Base-by-base conservation (phyloP, 257 asterid species). In the Nemophila menziesii region DNA sequence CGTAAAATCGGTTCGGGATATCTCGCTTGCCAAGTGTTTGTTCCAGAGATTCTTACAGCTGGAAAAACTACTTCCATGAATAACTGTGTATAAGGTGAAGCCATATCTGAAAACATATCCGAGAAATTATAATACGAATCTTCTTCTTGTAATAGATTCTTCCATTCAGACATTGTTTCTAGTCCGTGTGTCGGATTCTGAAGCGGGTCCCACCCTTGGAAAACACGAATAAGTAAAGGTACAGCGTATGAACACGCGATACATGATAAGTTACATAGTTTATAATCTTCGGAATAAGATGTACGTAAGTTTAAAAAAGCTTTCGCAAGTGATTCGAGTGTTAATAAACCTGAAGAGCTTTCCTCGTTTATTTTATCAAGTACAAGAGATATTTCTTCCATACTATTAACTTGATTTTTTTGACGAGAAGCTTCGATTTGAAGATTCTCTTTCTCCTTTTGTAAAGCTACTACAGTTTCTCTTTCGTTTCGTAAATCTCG, bases 161-260 rank as follows among this genome's bases (percentile, higher is more conserved):
- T 83, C 97, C 97, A 89, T 51, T 33, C 43, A 13, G 78, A 69
- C 14, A 80, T 72, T 52, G 73, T 55, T 61, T 78, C 92, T 4
- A 60, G 55, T 17, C 93, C 89, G 62, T 89, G 92, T 11, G 67
- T 75, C 15, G 97, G 95, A 63, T 79, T 78, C 66, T 80, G 92
- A 60, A 87, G 93, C 33, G 93, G 95, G 49, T 83, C 75, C 97
- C 95, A 87, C 1, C 95, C 93, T 69, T 80, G 92, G 69, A 89
- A 89, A 48, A 71, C 68, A 61, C 90, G 66, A 52, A 80, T 73
- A 41, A 84, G 79, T 49, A 89, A 51, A 1, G 98, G 98, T 17
- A 78, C 63, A 46, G 95, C 95, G 23, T 69, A 72, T n/a, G 80
- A 75, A 61, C 92, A 78, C 0, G 98, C 98, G 27, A 89, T 76